Evolutionary conservation across 2,329 filamentous ascomycete species (phyloP), one percentile per base, ranked within the genome.

Genomic region (Fusarium falciforme): DNA sequence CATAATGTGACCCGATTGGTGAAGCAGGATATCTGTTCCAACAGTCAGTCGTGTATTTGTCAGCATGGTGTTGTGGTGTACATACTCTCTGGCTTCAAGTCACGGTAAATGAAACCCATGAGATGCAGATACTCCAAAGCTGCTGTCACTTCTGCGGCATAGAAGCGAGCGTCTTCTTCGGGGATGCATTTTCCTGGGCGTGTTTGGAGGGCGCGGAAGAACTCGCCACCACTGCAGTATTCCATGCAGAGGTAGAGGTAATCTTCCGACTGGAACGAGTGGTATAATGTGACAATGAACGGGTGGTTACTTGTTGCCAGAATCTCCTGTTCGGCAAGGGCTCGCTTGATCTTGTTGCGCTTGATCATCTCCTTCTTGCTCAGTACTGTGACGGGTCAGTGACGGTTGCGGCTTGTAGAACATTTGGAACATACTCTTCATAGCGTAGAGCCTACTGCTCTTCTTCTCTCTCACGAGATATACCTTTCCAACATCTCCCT

Each of bases 351-450:
- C 89, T 99, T 99, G 88, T 99, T 99, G 67, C 96, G 93, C 87
- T 99, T 99, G 84, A 99, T 99, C 96, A 99, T 99, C 84, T 99
- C 96, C 87, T 98, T 98, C 85, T 99, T 99, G 89, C 95, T 98
- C 83, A 99, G 83, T 7, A 99, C 96, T 98, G 80, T 17, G 62
- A 61, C 61, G 49, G 64, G 82, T 89, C 78, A 88, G 84, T 78
- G 22, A 16, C 33, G 29, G 25, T 61, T 20, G 49, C 38, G 22
- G n/a, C 6, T 5, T 9, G 20, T 9, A 11, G 9, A 40, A 17
- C 49, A 20, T 25, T 12, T 9, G 36, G 7, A 20, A 20, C 60
- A 88, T 83, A 98, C 96, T 96, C 86, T 99, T 99, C 96, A 99
- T 99, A 64, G 96, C 96, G 84, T 98, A 99, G 61, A 99, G 85